Conservation (phyloP, 2,329 filamentous ascomycete genomes). For the Beauveria scarabaeidicola region DNA sequence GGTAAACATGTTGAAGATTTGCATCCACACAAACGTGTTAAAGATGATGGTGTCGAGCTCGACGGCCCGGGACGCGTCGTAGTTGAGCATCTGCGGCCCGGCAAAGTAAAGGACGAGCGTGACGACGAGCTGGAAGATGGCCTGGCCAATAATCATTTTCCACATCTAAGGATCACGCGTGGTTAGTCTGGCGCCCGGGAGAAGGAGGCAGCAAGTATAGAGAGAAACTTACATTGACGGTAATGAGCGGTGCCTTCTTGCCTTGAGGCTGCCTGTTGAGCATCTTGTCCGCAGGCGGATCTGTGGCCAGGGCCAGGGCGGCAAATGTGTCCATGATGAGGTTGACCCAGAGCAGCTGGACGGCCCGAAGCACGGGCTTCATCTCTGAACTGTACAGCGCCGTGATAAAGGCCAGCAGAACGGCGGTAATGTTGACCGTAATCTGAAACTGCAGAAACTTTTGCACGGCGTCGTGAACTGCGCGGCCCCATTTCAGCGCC, state of each 20-base stretch:
- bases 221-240: slow-evolving; percentile 33
- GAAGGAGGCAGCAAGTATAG: not conserved
- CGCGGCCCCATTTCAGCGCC: slow-evolving; percentile 53
- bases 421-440: slow-evolving; percentile 56
- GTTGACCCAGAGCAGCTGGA: slow-evolving; percentile 56
- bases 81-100: slow-evolving; percentile 46
- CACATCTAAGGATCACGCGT: slow-evolving; percentile 36
- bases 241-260: slow-evolving; percentile 67
- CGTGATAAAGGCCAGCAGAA: slow-evolving; percentile 50
- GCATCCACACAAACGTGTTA: slow-evolving; percentile 65
- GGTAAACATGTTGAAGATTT: slow-evolving; percentile 74
- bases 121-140: slow-evolving; percentile 51
- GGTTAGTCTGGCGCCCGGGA: not conserved
- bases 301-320: slow-evolving; percentile 59
- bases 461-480: slow-evolving; percentile 54
- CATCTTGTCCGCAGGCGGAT: slow-evolving; percentile 49
- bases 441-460: slow-evolving; percentile 58
- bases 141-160: slow-evolving; percentile 58
- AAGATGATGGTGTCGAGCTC: slow-evolving; percentile 55
- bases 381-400: slow-evolving; percentile 42
- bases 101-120: slow-evolving; percentile 54
- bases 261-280: slow-evolving; percentile 44
- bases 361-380: slow-evolving; percentile 48
- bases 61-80: slow-evolving; percentile 33
- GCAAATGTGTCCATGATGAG: slow-evolving; percentile 57